phyloP scores from a whole-genome alignment of 2,329 filamentous ascomycete genomes.

The Spiromastix sp. region DNA sequence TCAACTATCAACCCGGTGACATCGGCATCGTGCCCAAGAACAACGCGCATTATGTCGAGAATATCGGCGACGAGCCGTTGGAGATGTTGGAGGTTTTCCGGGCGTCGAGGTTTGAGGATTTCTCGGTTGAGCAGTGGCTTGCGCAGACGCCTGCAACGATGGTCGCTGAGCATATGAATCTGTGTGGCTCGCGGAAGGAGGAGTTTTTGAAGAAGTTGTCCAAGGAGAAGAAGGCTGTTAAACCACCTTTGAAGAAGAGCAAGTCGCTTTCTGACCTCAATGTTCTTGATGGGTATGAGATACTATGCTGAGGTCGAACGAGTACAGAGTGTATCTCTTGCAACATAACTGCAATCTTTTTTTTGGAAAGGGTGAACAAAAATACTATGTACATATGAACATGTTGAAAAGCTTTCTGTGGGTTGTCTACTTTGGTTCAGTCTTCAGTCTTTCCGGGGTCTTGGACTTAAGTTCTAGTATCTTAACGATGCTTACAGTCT shows the following conservation, averaged over 20 bases:
- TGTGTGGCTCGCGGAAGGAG: slow-evolving; percentile 48
- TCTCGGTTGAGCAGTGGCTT: slow-evolving; percentile 66
- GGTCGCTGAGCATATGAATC: slow-evolving; percentile 57
- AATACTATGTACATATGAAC: no score
- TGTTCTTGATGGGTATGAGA: neutral
- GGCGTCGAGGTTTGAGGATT: slow-evolving; percentile 60
- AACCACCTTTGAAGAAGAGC: neutral
- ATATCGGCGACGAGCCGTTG: slow-evolving; percentile 63
- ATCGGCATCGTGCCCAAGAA: slow-evolving; percentile 67
- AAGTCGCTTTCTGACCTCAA: slow-evolving; percentile 1
- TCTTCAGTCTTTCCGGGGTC: no score
- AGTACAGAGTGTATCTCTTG: no score
- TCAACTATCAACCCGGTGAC: slow-evolving; percentile 65
- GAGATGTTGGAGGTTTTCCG: slow-evolving; percentile 69
- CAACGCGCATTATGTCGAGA: slow-evolving; percentile 76
- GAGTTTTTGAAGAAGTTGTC: slow-evolving; percentile 51
- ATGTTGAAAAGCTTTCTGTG: no score
- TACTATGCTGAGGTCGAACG: neutral
- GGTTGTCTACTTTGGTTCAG: no score
- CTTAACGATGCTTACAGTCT: no score
- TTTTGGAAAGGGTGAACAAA: no score
- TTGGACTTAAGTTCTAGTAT: no score
- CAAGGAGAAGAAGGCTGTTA: slow-evolving; percentile 1
- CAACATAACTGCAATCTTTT: no score
- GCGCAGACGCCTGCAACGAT: slow-evolving; percentile 59